Conservation (phyloP, 2,329 filamentous ascomycete species). For the Epichloe aotearoae region DNA sequence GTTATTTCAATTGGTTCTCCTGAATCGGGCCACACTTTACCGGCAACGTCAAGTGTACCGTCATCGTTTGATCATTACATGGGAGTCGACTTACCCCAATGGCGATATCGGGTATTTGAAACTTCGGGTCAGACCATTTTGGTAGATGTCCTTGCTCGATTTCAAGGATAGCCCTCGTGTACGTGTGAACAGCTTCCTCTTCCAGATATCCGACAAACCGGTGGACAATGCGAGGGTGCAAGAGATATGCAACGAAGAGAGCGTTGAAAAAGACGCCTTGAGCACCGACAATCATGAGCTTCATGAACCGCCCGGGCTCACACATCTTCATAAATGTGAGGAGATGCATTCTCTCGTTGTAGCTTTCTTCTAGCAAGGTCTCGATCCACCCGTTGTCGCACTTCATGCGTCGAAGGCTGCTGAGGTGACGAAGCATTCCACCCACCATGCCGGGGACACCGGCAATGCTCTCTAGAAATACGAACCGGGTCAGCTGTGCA, state of each 20-base stretch:
- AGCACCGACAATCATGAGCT: slow-evolving; percentile 76
- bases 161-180: slow-evolving; percentile 78
- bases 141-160: slow-evolving; percentile 75
- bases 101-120: slow-evolving; percentile 77
- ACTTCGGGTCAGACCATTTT: slow-evolving; percentile 57
- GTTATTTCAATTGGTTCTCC: not conserved
- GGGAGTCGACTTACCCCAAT: slow-evolving; percentile 33
- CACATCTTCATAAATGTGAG: slow-evolving; percentile 88
- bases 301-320: slow-evolving; percentile 67
- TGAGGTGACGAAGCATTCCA: slow-evolving; percentile 82
- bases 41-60: too few species aligned
- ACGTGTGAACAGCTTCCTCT: slow-evolving; percentile 93
- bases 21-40: too few species aligned
- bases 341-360: slow-evolving; percentile 89
- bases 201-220: slow-evolving; percentile 95
- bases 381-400: slow-evolving; percentile 96
- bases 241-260: slow-evolving; percentile 77
- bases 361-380: slow-evolving; percentile 76
- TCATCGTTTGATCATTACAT: too few species aligned
- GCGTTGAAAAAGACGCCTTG: slow-evolving; percentile 96
- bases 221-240: slow-evolving; percentile 79
- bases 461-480: slow-evolving; percentile 90
- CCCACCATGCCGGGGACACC: slow-evolving; percentile 96
- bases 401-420: slow-evolving; percentile 72
- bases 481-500: slow-evolving; percentile 58